Conservation (phyloP, 225 moss, liverwort and hornwort genomes). For the Neckera pumila region DNA sequence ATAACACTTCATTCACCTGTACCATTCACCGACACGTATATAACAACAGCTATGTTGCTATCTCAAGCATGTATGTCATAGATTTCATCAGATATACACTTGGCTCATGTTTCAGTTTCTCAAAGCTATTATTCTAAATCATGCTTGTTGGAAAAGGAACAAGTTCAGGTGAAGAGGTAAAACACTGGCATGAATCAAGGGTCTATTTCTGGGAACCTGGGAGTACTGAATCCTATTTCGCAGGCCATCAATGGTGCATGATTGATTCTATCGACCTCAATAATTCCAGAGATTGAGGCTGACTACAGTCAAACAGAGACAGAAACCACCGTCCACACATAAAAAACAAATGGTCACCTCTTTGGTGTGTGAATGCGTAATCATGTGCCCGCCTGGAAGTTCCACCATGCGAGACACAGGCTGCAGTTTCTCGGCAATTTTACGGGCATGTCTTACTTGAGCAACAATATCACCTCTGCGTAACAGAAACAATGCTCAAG, state of each 20-base stretch:
- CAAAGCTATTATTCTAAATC: not conserved
- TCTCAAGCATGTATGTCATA: not conserved
- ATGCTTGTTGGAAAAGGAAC: not conserved
- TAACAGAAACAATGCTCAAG: not conserved
- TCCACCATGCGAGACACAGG: slow-evolving; percentile 81
- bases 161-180: not conserved
- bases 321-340: not conserved
- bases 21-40: not conserved
- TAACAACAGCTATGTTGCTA: not conserved
- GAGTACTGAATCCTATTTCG: not conserved
- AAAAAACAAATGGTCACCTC: slow-evolving; percentile 35
- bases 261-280: not conserved
- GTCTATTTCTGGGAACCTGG: not conserved
- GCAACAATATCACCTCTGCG: slow-evolving; percentile 87
- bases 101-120: not conserved
- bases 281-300: not conserved
- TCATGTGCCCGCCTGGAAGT: slow-evolving; percentile 86
- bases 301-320: not conserved
- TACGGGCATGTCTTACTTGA: slow-evolving; percentile 76
- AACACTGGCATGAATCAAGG: not conserved
- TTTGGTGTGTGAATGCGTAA: slow-evolving; percentile 64
- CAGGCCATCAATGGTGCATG: not conserved
- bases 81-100: not conserved
- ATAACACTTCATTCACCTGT: slow-evolving; percentile 70
- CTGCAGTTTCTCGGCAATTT: slow-evolving; percentile 58